Base-by-base conservation (phyloP, 306 rosid genomes). In the Ziziphus jujuba region DNA sequence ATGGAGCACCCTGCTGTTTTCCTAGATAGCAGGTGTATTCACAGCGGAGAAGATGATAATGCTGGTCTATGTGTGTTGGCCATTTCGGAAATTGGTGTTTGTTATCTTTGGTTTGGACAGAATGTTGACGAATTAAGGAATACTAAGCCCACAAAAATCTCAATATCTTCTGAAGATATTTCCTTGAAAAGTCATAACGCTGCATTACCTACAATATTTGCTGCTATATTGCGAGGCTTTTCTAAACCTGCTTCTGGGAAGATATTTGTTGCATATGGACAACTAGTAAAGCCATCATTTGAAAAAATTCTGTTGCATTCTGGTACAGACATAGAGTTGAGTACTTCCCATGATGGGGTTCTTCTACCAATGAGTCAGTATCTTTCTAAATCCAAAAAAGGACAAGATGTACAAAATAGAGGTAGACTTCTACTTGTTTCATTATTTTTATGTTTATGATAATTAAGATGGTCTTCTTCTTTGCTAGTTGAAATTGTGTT, bases 1-100 rank as follows among this genome's bases (percentile, higher is more conserved):
- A 88, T 90, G 97, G 99, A 90, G 71, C 91, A 90, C 74, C 97
- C 99, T 70, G 90, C 97, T 54, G 87, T 87, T 67, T 82, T 93
- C 55, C 76, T 93, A 34, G 97, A 93, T 71, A 82, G 93, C 84
- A 81, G 80, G 71, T 75, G 89, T 63, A 63, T 80, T 63, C 66
- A 68, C 25, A 78, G 65, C 4, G 84, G 62, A 47, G 87, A 62
- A 65, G 77, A 24, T 58, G 87, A 73, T 44, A 84, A 69, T 52
- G 54, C 79, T 61, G 85, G 85, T 40, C 59, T 88, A 19, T 80
- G 77, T 73, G 83, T 93, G 66, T 88, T 93, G 83, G 97, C 97
- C 48, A 83, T 90, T 75, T 88, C 99, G 34, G 99, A 90, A 88
- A 72, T 66, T 79, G 99, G 99, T 4, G 59, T 82, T 70, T 90